phyloP scores from a whole-genome alignment of 768 basidiomycete genomes.

The Leccinum disarticulatum region DNA sequence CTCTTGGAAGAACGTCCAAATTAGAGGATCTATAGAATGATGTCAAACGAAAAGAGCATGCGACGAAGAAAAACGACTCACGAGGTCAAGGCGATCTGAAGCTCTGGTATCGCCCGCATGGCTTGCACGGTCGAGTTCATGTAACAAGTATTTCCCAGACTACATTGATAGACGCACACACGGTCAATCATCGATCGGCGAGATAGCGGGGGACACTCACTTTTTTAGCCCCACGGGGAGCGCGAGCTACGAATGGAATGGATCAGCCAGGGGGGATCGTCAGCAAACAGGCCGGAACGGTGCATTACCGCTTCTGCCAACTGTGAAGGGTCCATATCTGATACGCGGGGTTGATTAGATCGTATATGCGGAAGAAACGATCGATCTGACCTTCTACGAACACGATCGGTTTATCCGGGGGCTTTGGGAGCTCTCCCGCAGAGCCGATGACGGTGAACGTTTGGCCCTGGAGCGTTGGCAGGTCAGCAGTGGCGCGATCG shows the following conservation, averaged over 20 bases:
- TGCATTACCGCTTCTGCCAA: slow-evolving; percentile 73
- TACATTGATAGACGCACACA: slow-evolving; percentile 19
- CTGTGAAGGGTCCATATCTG: slow-evolving; percentile 84
- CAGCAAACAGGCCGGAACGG: background rate
- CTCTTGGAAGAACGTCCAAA: slow-evolving; percentile 40
- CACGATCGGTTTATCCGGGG: slow-evolving; percentile 73
- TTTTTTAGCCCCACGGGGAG: slow-evolving; percentile 83
- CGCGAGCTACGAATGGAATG: slow-evolving; percentile 49
- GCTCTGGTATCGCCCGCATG: slow-evolving; percentile 89
- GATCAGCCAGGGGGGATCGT: background rate
- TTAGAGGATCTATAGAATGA: slow-evolving; percentile 32
- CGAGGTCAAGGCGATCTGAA: slow-evolving; percentile 68
- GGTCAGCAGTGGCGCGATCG: background rate
- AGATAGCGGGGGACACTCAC: slow-evolving; percentile 34
- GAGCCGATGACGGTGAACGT: slow-evolving; percentile 93
- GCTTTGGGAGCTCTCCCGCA: slow-evolving; percentile 87
- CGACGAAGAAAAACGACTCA: slow-evolving; percentile 30
- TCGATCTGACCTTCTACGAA: slow-evolving; percentile 76
- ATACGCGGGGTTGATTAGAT: slow-evolving; percentile 17
- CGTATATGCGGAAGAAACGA: background rate
- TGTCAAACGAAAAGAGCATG: background rate
- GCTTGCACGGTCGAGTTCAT: slow-evolving; percentile 96
- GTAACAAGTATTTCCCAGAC: slow-evolving; percentile 94
- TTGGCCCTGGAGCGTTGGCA: slow-evolving; percentile 59
- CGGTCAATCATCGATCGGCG: background rate